Evolutionary conservation across 768 basidiomycete genomes (phyloP).

Genomic region (Mycena latifolia): DNA sequence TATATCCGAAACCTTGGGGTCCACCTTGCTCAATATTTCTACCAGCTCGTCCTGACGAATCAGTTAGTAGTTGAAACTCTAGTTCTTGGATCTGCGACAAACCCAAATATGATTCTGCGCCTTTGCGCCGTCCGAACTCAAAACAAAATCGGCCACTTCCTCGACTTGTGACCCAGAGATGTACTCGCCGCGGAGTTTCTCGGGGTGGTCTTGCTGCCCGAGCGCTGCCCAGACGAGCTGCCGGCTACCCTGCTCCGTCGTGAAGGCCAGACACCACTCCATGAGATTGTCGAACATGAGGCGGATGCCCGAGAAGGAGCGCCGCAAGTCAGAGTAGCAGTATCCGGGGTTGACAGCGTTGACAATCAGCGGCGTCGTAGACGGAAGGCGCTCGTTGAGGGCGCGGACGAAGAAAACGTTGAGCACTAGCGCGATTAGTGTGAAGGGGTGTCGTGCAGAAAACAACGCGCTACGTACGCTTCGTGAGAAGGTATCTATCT

Average conservation of each 20-base stretch:
- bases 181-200: constrained; percentile 33
- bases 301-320: constrained; percentile 1
- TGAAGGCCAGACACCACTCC: constrained; percentile 24
- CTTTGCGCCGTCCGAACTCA: constrained; percentile 31
- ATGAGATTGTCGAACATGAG: not conserved
- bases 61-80: not conserved
- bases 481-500: too few relatives aligned
- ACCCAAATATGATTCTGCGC: constrained; percentile 35
- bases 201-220: constrained; percentile 8
- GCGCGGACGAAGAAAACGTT: not conserved
- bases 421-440: not conserved
- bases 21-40: constrained; percentile 14
- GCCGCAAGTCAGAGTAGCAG: constrained; percentile 8
- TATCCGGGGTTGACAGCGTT: too few relatives aligned
- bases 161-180: constrained; percentile 17
- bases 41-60: not conserved
- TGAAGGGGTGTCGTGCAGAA: too few relatives aligned
- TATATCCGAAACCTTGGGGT: not conserved
- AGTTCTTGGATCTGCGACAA: not conserved
- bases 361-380: too few relatives aligned
- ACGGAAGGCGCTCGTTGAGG: too few relatives aligned
- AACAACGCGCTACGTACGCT: too few relatives aligned
- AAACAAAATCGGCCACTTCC: constrained; percentile 38
- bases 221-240: constrained; percentile 36
- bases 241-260: constrained; percentile 39